phyloP scores from a whole-genome alignment of 352 stramenopile species.

The Globisporangium heterothallicum region DNA sequence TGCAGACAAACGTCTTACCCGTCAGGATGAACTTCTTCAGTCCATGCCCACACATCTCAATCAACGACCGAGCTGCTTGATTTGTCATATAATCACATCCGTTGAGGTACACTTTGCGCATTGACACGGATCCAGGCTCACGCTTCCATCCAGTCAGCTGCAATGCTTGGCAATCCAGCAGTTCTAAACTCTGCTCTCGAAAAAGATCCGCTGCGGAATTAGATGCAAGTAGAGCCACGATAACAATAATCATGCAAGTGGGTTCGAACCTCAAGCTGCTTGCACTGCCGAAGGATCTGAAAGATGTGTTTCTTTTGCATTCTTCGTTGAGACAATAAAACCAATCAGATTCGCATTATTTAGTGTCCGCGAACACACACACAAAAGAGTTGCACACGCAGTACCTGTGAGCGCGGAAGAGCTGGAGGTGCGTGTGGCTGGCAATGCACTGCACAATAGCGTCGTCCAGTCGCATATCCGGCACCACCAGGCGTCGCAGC shows the following conservation, averaged over 20 bases:
- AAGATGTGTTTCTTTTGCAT: constrained; percentile 53
- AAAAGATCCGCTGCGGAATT: no score
- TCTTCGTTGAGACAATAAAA: no score
- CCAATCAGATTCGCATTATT: no score
- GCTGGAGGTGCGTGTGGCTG: constrained; percentile 25
- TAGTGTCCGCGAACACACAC: no score
- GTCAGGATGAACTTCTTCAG: constrained; percentile 42
- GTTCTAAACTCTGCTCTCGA: constrained; percentile 41
- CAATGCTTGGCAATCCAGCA: constrained; percentile 51
- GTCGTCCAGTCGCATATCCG: constrained; percentile 41
- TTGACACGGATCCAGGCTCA: constrained; percentile 5
- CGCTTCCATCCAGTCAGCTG: constrained; percentile 38
- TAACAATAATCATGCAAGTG: constrained; percentile 2
- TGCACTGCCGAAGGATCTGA: constrained; percentile 30
- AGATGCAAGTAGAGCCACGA: background rate
- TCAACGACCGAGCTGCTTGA: constrained; percentile 28
- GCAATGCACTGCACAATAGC: constrained; percentile 31
- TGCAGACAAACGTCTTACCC: constrained; percentile 19
- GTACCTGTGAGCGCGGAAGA: constrained; percentile 51
- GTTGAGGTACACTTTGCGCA: constrained; percentile 42
- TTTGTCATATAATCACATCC: constrained; percentile 49
- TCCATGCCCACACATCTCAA: constrained; percentile 25
- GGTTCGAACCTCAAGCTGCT: constrained; percentile 24
- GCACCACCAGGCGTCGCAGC: constrained; percentile 33
- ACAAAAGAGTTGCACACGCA: background rate